These are phyloP conservation scores for Musa acuminata DNA, from an alignment of 176 grass and related monocot species.

Conservation along the genomic window DNA sequence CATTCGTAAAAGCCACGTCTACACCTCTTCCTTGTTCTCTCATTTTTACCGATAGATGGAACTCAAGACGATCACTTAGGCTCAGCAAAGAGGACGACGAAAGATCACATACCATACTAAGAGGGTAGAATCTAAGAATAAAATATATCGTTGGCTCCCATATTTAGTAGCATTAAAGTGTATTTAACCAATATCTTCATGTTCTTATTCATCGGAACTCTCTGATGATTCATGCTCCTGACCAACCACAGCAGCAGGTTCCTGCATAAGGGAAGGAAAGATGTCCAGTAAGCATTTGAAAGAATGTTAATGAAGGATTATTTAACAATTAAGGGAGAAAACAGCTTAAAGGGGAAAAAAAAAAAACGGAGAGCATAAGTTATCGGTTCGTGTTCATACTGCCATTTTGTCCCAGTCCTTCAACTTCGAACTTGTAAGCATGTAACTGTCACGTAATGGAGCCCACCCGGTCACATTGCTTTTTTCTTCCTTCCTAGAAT, in stretches of 20 bases:
- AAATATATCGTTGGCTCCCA: too few relatives aligned
- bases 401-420: conserved; percentile 29
- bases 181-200: too few relatives aligned
- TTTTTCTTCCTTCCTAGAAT: neutral
- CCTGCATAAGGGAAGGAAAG: neutral
- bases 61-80: too few relatives aligned
- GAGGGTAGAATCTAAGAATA: too few relatives aligned
- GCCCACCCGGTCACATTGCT: conserved; percentile 16
- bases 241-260: conserved; percentile 3
- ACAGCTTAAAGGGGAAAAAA: neutral
- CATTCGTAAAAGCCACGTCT: too few relatives aligned
- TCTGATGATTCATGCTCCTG: neutral
- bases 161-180: too few relatives aligned
- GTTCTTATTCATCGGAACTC: conserved; percentile 23
- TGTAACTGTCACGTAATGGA: conserved; percentile 25
- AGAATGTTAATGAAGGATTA: neutral
- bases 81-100: too few relatives aligned
- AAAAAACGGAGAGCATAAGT: neutral
- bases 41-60: too few relatives aligned
- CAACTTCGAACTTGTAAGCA: conserved; percentile 25
- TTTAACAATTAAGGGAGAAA: neutral
- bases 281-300: neutral
- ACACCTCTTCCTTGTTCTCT: too few relatives aligned
- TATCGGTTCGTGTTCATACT: neutral
- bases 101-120: too few relatives aligned